phyloP scores from a whole-genome alignment of 2,329 filamentous ascomycete genomes.

The Pseudogymnoascus pannorum region DNA sequence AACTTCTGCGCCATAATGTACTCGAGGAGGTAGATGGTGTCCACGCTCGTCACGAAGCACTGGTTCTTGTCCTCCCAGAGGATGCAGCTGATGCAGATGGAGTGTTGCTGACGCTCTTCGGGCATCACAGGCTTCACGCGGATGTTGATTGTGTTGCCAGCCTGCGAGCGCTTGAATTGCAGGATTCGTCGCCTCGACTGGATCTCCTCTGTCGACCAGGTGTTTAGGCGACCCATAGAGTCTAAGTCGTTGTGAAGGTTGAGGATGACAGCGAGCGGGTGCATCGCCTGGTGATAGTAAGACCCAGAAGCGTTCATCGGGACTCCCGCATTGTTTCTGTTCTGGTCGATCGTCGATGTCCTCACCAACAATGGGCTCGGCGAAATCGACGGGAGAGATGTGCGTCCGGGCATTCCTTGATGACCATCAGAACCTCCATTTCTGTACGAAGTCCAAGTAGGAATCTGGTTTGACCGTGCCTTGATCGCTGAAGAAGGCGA shows the following conservation, averaged over 20 bases:
- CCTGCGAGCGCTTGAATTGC: constrained; percentile 76
- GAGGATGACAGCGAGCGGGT: constrained; percentile 73
- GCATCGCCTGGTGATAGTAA: constrained; percentile 60
- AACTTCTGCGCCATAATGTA: constrained; percentile 80
- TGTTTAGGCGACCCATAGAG: constrained; percentile 58
- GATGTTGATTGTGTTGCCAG: constrained; percentile 71
- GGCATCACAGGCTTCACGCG: constrained; percentile 72
- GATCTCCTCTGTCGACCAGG: constrained; percentile 79
- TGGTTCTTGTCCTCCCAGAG: constrained; percentile 89
- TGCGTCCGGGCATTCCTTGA: neutral
- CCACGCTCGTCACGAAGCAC: constrained; percentile 91
- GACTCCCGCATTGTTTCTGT: constrained; percentile 19
- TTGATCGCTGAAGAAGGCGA: neutral
- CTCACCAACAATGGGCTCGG: constrained; percentile 56
- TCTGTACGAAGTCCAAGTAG: neutral
- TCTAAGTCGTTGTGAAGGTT: constrained; percentile 82
- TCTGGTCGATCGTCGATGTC: constrained; percentile 49
- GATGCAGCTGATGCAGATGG: constrained; percentile 95
- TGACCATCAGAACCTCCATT: neutral
- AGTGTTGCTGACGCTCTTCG: constrained; percentile 70
- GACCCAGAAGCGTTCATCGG: constrained; percentile 51
- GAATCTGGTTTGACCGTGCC: neutral
- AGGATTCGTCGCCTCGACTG: constrained; percentile 76
- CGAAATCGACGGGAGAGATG: constrained; percentile 33
- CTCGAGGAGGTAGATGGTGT: constrained; percentile 92